Percentiles rank a stretch among this genome's conserved stretches.
Evolutionary conservation across 208 protist genomes (phyloP).

Genomic region (Trypanosoma theileri): DNA sequence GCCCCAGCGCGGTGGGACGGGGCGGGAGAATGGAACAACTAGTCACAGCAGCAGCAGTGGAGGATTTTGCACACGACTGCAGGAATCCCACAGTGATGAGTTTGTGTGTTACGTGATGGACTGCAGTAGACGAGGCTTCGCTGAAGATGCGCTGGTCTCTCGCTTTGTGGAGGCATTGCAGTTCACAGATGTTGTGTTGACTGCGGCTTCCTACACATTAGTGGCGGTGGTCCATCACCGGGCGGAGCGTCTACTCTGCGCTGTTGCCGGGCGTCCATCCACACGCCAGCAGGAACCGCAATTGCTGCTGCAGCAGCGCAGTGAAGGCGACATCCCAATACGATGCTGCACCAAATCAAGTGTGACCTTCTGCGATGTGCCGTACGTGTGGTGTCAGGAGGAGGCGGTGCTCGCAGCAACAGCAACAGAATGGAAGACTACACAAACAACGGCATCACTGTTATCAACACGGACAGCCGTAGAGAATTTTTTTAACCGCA

Average conservation of each 20-base stretch:
- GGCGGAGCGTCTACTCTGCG: slow-evolving; percentile 34
- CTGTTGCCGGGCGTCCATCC: slow-evolving; percentile 36
- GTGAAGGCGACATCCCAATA: slow-evolving; percentile 16
- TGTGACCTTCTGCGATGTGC: slow-evolving; percentile 62
- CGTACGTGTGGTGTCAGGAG: slow-evolving; percentile 36
- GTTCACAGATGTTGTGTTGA: slow-evolving; percentile 38
- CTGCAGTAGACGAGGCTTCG: slow-evolving; percentile 6
- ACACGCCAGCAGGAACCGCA: slow-evolving; percentile 68
- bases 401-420: slow-evolving; percentile 1
- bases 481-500: slow-evolving; percentile 10
- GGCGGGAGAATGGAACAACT: neutral
- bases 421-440: neutral
- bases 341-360: slow-evolving; percentile 29
- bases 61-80: slow-evolving; percentile 6
- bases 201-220: slow-evolving; percentile 23
- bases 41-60: neutral
- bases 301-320: slow-evolving; percentile 3
- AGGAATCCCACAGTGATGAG: slow-evolving; percentile 5
- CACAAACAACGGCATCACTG: neutral
- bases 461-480: slow-evolving; percentile 13
- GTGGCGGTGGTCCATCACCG: slow-evolving; percentile 39
- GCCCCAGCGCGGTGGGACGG: neutral
- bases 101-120: slow-evolving; percentile 28
- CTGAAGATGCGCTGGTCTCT: slow-evolving; percentile 1
- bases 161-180: slow-evolving; percentile 43